Evolutionary conservation across 495 filamentous ascomycete species (phyloP).

Genomic region (Lophium mytilinum): DNA sequence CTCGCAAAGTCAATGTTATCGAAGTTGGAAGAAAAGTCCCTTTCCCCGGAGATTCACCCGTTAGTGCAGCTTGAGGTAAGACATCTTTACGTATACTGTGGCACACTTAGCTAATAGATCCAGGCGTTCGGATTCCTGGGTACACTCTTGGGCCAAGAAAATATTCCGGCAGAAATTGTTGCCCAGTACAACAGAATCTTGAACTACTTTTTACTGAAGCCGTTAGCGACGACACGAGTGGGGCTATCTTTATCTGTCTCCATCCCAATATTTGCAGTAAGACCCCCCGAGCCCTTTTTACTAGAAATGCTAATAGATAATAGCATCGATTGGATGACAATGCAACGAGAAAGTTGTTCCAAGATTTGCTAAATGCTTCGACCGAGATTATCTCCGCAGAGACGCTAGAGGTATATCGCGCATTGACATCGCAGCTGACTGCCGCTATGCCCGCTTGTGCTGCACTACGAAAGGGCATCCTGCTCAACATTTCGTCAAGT

Average conservation of each 20-base stretch:
- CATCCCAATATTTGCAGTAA: background rate
- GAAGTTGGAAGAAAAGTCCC: conserved; percentile 48
- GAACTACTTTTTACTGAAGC: background rate
- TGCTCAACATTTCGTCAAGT: background rate
- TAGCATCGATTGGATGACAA: background rate
- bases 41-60: conserved; percentile 31
- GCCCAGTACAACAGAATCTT: background rate
- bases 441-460: background rate
- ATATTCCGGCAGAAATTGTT: background rate
- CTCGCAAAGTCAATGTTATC: conserved; percentile 31
- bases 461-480: background rate
- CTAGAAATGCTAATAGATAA: background rate
- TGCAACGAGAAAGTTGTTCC: background rate
- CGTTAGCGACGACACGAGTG: background rate
- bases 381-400: background rate
- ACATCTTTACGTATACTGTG: background rate
- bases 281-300: background rate
- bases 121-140: background rate
- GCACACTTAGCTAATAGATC: background rate
- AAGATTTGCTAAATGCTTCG: background rate
- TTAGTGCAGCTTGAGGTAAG: conserved; percentile 41
- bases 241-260: background rate
- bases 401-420: background rate
- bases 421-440: background rate
- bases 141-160: background rate